Base-by-base conservation (phyloP, 164 flowering plant species). In the Echeveria elegans region DNA sequence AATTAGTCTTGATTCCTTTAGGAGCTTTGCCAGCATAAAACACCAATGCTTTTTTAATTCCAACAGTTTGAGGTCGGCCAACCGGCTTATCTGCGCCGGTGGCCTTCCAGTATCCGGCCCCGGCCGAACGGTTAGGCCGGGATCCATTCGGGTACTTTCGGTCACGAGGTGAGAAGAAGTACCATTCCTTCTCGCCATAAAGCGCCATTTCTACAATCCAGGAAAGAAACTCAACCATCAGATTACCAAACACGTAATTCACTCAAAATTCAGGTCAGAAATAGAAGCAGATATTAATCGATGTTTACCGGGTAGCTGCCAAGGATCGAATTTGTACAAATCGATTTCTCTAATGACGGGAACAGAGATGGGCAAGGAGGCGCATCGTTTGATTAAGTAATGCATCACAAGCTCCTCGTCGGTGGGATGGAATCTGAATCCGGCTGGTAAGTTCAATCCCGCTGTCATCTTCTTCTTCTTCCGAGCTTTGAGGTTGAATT, bases 341-440 rank as follows among this genome's bases (percentile, higher is more conserved):
- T 86, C 88, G 26, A 86, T 77, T 58, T 86, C 91, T 0, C 82
- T 80, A 21, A 86, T 82, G 38, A 86, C 80, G 0, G 91, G 87
- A 24, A 75, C 88, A 6, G 85, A 15, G 30, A 86, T 72, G 11
- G 72, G 30, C 58, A 75, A 83, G 1, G 71, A 40, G 0, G 79
- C 78, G 34, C 88, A 86, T 70, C 76, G 82, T 31, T 81, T 72
- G 65, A 77, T 69, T 58, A 86, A 61, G 37, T 86, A 86, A 66
- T 84, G 83, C 67, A 76, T 71, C 69, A 86, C 88, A 62, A 86
- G 66, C 72, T 86, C 90, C 36, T 86, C 90, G 64, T 86, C 90
- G 11, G 90, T 86, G 0, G 90, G 90, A 67, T 86, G 90, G 59
- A 86, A 86, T 71, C 90, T 74, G 76, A 86, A 86, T 2, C 90